Percentiles rank a stretch among this genome's conserved stretches.
phyloP scores from a whole-genome alignment of 371 early-diverging fungal species.

The Mucor circinelloides region DNA sequence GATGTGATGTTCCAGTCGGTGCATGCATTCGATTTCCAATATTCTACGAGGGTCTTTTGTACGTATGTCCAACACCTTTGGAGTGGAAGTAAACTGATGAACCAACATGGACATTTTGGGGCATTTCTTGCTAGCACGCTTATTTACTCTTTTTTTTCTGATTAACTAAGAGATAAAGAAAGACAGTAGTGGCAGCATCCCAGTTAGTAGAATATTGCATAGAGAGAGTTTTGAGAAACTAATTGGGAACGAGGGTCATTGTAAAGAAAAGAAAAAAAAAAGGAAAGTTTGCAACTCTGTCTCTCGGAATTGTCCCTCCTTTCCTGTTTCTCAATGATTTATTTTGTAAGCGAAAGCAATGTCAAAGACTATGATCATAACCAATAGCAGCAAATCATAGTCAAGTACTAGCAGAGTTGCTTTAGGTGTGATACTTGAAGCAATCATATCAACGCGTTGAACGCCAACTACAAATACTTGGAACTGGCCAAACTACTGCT shows the following conservation, averaged over 20 bases:
- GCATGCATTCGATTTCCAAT: too few relatives aligned
- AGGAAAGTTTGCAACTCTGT: conserved; percentile 20
- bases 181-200: too few relatives aligned
- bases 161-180: too few relatives aligned
- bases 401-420: conserved; percentile 21
- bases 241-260: conserved; percentile 18
- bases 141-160: conserved; percentile 20
- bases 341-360: conserved; percentile 22
- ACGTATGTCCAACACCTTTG: conserved; percentile 20
- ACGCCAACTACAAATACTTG: conserved; percentile 20
- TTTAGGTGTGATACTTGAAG: conserved; percentile 21
- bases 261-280: conserved; percentile 15
- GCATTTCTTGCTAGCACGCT: conserved; percentile 21
- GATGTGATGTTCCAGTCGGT: too few relatives aligned
- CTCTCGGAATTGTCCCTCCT: conserved; percentile 20
- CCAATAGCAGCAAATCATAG: conserved; percentile 19
- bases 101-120: conserved; percentile 22
- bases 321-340: conserved; percentile 19
- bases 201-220: too few relatives aligned
- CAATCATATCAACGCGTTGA: conserved; percentile 21
- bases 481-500: conserved; percentile 21
- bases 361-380: conserved; percentile 23
- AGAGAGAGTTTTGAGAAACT: too few relatives aligned
- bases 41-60: conserved; percentile 19
- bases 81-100: conserved; percentile 23